Conservation (phyloP, 2,329 filamentous ascomycete species). For the Phoma sp. region DNA sequence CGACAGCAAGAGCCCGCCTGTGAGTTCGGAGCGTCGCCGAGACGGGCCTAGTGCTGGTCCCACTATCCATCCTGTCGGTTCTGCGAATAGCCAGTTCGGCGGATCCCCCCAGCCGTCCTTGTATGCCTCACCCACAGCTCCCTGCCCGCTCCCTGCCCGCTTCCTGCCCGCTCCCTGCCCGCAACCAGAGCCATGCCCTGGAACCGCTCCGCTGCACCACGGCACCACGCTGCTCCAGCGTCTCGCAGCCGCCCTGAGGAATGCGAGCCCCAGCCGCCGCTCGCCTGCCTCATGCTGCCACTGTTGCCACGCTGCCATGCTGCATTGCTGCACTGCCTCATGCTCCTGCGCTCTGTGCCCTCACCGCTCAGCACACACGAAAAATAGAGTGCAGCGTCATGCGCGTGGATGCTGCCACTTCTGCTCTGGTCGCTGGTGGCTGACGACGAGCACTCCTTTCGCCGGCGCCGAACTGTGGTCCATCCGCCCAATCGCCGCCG, state of each 20-base stretch:
- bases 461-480: slow-evolving; percentile 13
- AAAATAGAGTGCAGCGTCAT: slow-evolving; percentile 8
- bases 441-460: slow-evolving; percentile 9
- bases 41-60: slow-evolving; percentile 21
- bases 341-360: slow-evolving; percentile 6
- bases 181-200: slow-evolving; percentile 4
- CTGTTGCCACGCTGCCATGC: too few species aligned
- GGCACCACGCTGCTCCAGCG: slow-evolving; percentile 3
- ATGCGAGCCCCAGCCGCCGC: background rate
- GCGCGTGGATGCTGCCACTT: slow-evolving; percentile 10
- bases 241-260: slow-evolving; percentile 4
- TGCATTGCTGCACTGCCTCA: background rate
- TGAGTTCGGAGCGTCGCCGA: slow-evolving; percentile 27
- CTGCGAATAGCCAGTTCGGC: slow-evolving; percentile 25
- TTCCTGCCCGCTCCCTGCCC: background rate
- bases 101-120: slow-evolving; percentile 19
- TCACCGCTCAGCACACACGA: slow-evolving; percentile 17
- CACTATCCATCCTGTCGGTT: slow-evolving; percentile 30
- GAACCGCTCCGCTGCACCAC: slow-evolving; percentile 1
- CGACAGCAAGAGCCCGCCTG: slow-evolving; percentile 11
- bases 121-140: slow-evolving; percentile 7
- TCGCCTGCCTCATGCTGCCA: background rate
- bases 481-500: slow-evolving; percentile 15
- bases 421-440: slow-evolving; percentile 11
- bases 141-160: background rate